phyloP scores from a whole-genome alignment of 108 stramenopile genomes.

The Discostella pseudostelligera region DNA sequence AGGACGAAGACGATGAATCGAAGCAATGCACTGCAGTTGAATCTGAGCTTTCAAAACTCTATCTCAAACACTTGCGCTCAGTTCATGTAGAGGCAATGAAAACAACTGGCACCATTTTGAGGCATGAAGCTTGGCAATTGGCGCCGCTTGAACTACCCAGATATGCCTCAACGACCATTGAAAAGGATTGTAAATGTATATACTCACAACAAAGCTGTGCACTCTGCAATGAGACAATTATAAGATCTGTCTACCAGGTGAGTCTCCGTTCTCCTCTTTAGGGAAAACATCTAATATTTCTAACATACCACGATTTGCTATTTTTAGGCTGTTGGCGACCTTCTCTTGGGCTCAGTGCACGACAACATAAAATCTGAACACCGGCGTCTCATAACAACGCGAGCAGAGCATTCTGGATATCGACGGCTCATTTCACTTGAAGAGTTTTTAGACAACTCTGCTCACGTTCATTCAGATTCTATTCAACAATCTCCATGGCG shows the following conservation, averaged over 20 bases:
- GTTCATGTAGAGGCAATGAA: constrained; percentile 83
- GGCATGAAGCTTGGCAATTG: constrained; percentile 65
- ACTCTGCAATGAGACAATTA: neutral
- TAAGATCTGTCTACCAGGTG: constrained; percentile 15
- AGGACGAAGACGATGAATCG: constrained; percentile 15
- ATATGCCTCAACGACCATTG: neutral
- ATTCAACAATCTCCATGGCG: neutral
- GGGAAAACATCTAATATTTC: neutral
- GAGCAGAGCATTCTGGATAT: constrained; percentile 10
- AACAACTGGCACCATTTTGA: constrained; percentile 54
- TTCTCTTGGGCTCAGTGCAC: constrained; percentile 9
- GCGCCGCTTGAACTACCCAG: constrained; percentile 26
- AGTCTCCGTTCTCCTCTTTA: neutral
- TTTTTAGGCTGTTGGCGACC: constrained; percentile 21
- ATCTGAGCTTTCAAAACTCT: constrained; percentile 38
- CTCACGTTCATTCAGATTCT: neutral
- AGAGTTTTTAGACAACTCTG: constrained; percentile 2
- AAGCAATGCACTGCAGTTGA: constrained; percentile 19
- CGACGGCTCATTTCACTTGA: constrained; percentile 1
- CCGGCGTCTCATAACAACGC: constrained; percentile 7
- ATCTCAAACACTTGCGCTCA: constrained; percentile 53
- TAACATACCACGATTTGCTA: neutral
- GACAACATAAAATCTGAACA: neutral
- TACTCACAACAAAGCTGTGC: no score
- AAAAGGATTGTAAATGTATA: constrained; percentile 13